These are phyloP conservation scores for Coleophoma crateriformis DNA, from an alignment of 2,329 filamentous ascomycete genomes.

Conservation along the genomic window DNA sequence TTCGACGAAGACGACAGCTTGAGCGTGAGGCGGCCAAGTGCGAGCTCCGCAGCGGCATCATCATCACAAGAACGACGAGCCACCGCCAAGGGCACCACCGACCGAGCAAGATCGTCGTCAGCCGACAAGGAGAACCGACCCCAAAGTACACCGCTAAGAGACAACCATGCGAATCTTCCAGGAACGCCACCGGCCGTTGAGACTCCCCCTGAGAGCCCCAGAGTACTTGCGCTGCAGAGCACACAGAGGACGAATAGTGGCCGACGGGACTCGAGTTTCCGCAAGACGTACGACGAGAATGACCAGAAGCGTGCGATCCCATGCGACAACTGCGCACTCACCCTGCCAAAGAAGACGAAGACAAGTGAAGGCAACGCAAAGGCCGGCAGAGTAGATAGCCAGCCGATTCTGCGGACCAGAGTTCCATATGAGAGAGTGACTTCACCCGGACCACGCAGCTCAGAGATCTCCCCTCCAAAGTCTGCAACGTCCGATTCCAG, in stretches of 20 bases:
- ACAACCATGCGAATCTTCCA: conserved; percentile 19
- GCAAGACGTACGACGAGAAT: conserved; percentile 59
- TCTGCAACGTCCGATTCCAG: conserved; percentile 18
- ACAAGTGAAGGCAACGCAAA: conserved; percentile 3
- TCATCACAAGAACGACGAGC: conserved; percentile 14
- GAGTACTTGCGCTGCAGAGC: conserved; percentile 30
- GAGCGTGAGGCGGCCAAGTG: conserved; percentile 17
- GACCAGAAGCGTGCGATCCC: conserved; percentile 58
- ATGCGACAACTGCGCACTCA: conserved; percentile 65
- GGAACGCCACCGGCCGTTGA: conserved; percentile 40
- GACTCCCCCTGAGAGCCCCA: conserved; percentile 53
- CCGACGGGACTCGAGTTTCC: conserved; percentile 53
- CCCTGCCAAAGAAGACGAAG: conserved; percentile 45
- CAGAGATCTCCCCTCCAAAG: conserved; percentile 20
- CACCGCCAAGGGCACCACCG: conserved; percentile 5
- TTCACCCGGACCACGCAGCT: conserved; percentile 5
- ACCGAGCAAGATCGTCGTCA: conserved; percentile 7
- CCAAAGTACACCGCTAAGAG: background rate
- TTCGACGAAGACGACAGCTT: conserved; percentile 38
- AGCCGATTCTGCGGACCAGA: conserved; percentile 54
- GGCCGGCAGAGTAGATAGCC: conserved; percentile 18
- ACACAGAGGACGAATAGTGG: conserved; percentile 20
- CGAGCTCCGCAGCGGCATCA: conserved; percentile 17
- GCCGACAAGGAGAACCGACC: conserved; percentile 12
- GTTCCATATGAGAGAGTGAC: conserved; percentile 53